Evolutionary conservation across 148 eudicot genomes (phyloP).

Genomic region (Rhododendron griersonianum): DNA sequence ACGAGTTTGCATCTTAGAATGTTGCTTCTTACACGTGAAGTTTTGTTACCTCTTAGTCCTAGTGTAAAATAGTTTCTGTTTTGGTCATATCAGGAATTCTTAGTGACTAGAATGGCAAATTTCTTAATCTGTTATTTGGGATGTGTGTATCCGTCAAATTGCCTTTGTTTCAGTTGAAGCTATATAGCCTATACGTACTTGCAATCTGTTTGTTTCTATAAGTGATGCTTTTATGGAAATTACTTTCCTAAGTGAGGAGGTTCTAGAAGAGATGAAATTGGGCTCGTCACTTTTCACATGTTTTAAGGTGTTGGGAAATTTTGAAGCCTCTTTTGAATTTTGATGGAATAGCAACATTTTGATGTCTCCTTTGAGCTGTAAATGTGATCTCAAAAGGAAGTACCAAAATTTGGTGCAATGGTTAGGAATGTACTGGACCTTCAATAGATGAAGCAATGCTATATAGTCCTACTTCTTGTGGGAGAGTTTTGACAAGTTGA

Average conservation of each 20-base stretch:
- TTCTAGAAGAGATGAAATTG: neutral
- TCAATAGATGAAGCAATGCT: neutral
- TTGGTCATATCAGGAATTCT: neutral
- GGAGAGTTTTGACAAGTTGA: neutral
- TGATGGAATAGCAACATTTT: neutral
- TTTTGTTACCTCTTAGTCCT: neutral
- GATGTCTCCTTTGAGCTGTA: neutral
- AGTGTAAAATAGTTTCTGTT: neutral
- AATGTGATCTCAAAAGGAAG: neutral
- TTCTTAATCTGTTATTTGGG: neutral
- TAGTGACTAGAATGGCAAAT: neutral
- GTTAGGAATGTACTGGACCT: neutral
- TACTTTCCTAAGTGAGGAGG: neutral
- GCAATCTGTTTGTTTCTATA: neutral
- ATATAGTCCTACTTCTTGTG: neutral
- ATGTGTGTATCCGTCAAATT: neutral
- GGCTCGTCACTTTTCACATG: neutral
- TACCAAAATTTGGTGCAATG: neutral
- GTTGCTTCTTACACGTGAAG: neutral
- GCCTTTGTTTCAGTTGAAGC: neutral
- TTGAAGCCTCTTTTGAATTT: neutral
- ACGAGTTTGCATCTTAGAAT: neutral
- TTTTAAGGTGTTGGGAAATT: neutral
- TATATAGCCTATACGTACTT: no score
- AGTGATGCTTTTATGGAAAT: neutral